Evolutionary conservation across 2,329 filamentous ascomycete genomes (phyloP), one percentile per base, ranked within the genome.

Genomic region (Chrysoporthe deuterocubensis): DNA sequence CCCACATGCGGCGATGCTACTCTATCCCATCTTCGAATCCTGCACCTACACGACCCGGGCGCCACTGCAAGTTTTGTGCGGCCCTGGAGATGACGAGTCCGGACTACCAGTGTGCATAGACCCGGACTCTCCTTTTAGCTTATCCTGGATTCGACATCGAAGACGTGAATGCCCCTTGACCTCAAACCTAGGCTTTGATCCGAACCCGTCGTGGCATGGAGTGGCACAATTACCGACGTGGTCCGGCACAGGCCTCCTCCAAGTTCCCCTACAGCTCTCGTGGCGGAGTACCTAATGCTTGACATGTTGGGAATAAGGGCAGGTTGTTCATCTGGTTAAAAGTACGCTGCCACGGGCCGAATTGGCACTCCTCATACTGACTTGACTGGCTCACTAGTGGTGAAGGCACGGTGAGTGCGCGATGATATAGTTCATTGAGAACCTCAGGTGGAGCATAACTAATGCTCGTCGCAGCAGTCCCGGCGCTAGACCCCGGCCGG

Each of bases 1-100:
- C 48, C 54, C 44, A 43, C 18, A 60, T 32, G 9, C 57, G 37
- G 34, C 52, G 34, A 64, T 18, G 40, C 48, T 52, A 50, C 43
- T 7, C 44, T 48, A 9, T 26, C 13, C 50, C 50, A 13, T 32
- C 50, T 21, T 52, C 9, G 6, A 40, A 9, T 6, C 37, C 37
- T 40, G 37, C 37, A 40, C 37, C 4, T 40, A 40, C 37, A 40
- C 9, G 50, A 54, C 50, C 50, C 26, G 50, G 21, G 50, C 26
- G 50, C 32, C 50, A 54, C 32, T 13, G 50, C 50, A 32, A 14
- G 26, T 54, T 16, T 14, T 54, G 8, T 54, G 7, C 50, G 32
- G 18, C 50, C 14, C 21, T 54, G 32, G 26, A 34, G 50, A 34
- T 4, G 13, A 54, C 4, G 48, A 13, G 11, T 13, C 13, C 32